These are phyloP conservation scores for Schizosaccharomyces pombe DNA, from an alignment of 805 yeast genomes.

Conservation along the genomic window DNA sequence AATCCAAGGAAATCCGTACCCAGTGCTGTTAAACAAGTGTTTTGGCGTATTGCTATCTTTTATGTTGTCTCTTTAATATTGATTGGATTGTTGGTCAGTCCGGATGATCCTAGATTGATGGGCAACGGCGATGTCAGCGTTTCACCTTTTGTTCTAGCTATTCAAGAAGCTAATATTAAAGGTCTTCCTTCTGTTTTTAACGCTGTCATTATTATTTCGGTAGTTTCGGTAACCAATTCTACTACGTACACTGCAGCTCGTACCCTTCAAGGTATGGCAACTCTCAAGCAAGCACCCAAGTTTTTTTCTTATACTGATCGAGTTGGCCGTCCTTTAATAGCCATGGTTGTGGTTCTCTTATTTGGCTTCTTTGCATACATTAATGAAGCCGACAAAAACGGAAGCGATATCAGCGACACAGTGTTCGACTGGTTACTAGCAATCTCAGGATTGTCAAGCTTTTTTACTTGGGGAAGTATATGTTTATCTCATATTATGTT, in stretches of 20 bases:
- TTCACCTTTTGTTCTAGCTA: conserved; percentile 55
- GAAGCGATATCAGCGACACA: conserved; percentile 3
- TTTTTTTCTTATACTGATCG: conserved; percentile 47
- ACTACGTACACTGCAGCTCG: conserved; percentile 42
- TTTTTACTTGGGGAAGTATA: conserved; percentile 60
- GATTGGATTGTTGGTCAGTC: conserved; percentile 46
- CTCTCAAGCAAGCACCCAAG: conserved; percentile 39
- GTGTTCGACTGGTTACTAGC: conserved; percentile 59
- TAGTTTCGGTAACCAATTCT: conserved; percentile 50
- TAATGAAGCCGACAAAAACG: background rate
- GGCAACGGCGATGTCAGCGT: conserved; percentile 32
- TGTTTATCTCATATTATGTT: conserved; percentile 46
- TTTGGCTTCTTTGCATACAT: conserved; percentile 20
- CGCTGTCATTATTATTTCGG: conserved; percentile 39
- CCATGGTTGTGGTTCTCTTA: conserved; percentile 23
- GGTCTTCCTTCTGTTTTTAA: conserved; percentile 51
- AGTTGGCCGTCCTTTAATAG: conserved; percentile 55
- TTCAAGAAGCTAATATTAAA: conserved; percentile 36
- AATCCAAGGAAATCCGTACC: conserved; percentile 49
- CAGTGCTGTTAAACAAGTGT: conserved; percentile 53
- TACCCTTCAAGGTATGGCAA: conserved; percentile 42
- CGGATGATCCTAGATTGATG: conserved; percentile 28
- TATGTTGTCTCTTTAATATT: too few relatives aligned
- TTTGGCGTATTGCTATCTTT: conserved; percentile 57
- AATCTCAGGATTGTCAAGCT: conserved; percentile 48